Percentiles rank a stretch among this genome's conserved stretches.
Evolutionary conservation across 2,329 filamentous ascomycete genomes (phyloP).

Genomic region (Botrytis medusae): DNA sequence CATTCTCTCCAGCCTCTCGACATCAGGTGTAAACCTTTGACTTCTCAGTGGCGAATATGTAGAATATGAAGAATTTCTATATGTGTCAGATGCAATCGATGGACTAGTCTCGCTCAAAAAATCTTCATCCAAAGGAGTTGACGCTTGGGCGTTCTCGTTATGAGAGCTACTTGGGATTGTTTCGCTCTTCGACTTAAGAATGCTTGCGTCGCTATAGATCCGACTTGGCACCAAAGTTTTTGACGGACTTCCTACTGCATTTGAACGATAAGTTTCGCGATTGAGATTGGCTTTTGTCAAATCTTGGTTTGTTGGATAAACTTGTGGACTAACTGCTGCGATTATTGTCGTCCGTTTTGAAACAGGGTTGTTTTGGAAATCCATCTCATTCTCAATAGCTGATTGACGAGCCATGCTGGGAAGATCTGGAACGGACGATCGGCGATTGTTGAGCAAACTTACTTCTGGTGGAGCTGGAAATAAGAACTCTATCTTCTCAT

Average conservation of each 20-base stretch:
- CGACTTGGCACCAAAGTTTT: constrained; percentile 6
- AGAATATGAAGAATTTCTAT: constrained; percentile 54
- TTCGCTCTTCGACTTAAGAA: constrained; percentile 39
- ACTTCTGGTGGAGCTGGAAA: constrained; percentile 45
- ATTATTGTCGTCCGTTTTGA: constrained; percentile 37
- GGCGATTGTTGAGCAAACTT: constrained; percentile 36
- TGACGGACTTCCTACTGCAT: constrained; percentile 23
- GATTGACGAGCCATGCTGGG: constrained; percentile 35
- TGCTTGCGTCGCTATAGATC: constrained; percentile 12
- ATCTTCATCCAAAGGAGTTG: constrained; percentile 40
- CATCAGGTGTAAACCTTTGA: not conserved
- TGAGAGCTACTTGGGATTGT: not conserved
- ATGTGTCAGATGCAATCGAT: constrained; percentile 46
- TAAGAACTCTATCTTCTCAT: constrained; percentile 56
- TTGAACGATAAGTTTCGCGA: constrained; percentile 34
- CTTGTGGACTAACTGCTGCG: constrained; percentile 27
- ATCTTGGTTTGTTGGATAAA: constrained; percentile 15
- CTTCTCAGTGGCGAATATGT: constrained; percentile 46
- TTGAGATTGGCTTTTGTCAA: constrained; percentile 2
- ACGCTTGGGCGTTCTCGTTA: not conserved
- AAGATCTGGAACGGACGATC: constrained; percentile 48
- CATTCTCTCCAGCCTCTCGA: not conserved
- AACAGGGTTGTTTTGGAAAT: constrained; percentile 30
- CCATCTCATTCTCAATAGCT: constrained; percentile 28
- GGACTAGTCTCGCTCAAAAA: constrained; percentile 33